Conservation (phyloP, 1,284 basidiomycete genomes). For the Jaminaea rosea region DNA sequence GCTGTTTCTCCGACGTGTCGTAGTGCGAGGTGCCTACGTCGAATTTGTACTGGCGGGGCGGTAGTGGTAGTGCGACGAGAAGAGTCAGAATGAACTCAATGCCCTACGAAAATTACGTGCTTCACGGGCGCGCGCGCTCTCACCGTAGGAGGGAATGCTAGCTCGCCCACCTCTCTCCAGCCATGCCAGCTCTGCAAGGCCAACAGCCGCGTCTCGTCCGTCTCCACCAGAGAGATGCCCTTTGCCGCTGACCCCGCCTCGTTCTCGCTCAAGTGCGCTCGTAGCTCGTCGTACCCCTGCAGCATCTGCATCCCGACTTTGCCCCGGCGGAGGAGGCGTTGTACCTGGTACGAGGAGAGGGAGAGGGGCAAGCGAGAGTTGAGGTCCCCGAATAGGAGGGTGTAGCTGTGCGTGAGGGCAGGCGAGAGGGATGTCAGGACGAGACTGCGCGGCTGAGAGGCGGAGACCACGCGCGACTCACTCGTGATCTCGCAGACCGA, state of each 20-base stretch:
- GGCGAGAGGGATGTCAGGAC: too few relatives aligned
- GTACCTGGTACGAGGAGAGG: not conserved
- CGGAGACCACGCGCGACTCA: too few relatives aligned
- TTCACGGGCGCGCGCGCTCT: too few relatives aligned
- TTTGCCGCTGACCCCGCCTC: conserved; percentile 63
- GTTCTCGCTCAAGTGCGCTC: conserved; percentile 62
- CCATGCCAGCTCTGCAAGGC: conserved; percentile 59
- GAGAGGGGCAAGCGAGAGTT: conserved; percentile 71
- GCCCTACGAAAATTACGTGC: too few relatives aligned
- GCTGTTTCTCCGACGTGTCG: conserved; percentile 16
- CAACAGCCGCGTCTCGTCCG: not conserved
- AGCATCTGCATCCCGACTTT: conserved; percentile 63
- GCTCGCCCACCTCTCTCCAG: conserved; percentile 77
- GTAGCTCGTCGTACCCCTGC: conserved; percentile 60
- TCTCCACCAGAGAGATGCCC: not conserved
- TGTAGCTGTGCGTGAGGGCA: conserved; percentile 73
- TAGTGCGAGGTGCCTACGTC: conserved; percentile 12
- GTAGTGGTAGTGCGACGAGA: too few relatives aligned
- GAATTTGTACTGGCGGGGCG: conserved; percentile 18
- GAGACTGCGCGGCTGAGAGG: too few relatives aligned
- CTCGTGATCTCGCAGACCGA: too few relatives aligned
- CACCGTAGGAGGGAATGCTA: too few relatives aligned
- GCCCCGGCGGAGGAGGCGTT: conserved; percentile 52
- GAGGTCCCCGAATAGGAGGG: conserved; percentile 85
- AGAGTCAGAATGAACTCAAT: too few relatives aligned